These are phyloP conservation scores for Monosporascus sp. DNA, from an alignment of 2,329 filamentous ascomycete genomes.

Conservation along the genomic window DNA sequence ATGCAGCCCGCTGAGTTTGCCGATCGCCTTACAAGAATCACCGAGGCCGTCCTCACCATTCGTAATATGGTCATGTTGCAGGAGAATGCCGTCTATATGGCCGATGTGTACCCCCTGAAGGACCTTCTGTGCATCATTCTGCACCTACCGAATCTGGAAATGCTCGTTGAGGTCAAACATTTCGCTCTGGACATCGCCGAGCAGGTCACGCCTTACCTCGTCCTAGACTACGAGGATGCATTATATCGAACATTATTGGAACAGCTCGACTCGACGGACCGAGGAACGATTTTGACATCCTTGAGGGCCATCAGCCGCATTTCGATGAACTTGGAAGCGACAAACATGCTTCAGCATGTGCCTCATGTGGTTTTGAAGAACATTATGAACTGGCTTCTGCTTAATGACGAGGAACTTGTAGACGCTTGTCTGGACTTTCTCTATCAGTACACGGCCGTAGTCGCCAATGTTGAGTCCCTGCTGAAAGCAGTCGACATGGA, in stretches of 20 bases:
- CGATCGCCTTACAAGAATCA: constrained; percentile 68
- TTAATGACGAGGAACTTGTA: constrained; percentile 86
- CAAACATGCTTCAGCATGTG: constrained; percentile 70
- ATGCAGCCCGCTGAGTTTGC: constrained; percentile 67
- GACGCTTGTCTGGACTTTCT: constrained; percentile 88
- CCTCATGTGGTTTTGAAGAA: constrained; percentile 59
- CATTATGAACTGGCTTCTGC: constrained; percentile 67
- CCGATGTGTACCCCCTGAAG: constrained; percentile 67
- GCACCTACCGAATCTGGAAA: constrained; percentile 66
- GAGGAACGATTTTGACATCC: constrained; percentile 74
- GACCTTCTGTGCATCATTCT: constrained; percentile 81
- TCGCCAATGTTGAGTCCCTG: constrained; percentile 74
- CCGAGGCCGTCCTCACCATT: constrained; percentile 80
- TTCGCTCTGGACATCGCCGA: constrained; percentile 89
- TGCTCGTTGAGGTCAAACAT: constrained; percentile 79
- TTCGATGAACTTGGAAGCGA: constrained; percentile 77
- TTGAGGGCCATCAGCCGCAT: constrained; percentile 80
- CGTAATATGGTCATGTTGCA: constrained; percentile 94
- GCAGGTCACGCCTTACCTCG: constrained; percentile 77
- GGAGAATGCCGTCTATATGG: constrained; percentile 80
- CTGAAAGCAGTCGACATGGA: constrained; percentile 57
- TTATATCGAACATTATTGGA: constrained; percentile 70
- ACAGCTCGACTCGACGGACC: constrained; percentile 64
- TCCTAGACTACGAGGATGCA: constrained; percentile 65
- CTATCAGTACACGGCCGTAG: constrained; percentile 87